Percentiles rank a stretch among this genome's conserved stretches.
phyloP scores from a whole-genome alignment of 106 monocot genomes.

The Allium fistulosum region DNA sequence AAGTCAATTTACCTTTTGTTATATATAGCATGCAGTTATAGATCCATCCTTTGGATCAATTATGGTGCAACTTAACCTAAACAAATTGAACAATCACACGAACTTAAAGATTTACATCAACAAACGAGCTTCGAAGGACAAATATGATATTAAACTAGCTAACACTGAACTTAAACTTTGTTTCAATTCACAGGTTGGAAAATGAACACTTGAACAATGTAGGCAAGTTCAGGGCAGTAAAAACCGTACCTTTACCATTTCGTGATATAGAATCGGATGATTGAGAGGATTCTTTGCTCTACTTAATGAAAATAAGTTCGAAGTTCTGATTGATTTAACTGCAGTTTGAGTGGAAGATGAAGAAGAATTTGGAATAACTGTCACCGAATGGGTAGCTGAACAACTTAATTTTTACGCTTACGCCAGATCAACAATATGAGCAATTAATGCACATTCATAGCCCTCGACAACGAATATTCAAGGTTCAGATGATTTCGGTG shows the following conservation, averaged over 20 bases:
- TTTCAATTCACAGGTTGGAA: conserved; percentile 26
- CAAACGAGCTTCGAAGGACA: neutral
- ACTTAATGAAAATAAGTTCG: neutral
- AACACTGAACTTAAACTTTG: too few relatives aligned
- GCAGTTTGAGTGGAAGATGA: neutral
- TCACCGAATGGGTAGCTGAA: too few relatives aligned
- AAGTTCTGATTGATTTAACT: neutral
- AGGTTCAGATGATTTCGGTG: conserved; percentile 2
- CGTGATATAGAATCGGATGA: conserved; percentile 43
- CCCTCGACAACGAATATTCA: neutral
- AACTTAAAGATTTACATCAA: too few relatives aligned
- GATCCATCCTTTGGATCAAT: too few relatives aligned
- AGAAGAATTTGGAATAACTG: neutral
- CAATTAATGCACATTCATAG: neutral
- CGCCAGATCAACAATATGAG: neutral
- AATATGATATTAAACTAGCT: neutral
- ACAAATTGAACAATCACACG: too few relatives aligned
- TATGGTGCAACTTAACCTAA: too few relatives aligned
- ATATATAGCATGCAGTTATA: too few relatives aligned
- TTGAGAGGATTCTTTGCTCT: neutral
- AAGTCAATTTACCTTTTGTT: too few relatives aligned
- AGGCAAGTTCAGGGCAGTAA: conserved; percentile 60
- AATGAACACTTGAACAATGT: conserved; percentile 68
- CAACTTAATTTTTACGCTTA: neutral
- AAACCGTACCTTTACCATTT: conserved; percentile 48